Base-by-base conservation (phyloP, 257 asterid species). In the Plantago ovata region DNA sequence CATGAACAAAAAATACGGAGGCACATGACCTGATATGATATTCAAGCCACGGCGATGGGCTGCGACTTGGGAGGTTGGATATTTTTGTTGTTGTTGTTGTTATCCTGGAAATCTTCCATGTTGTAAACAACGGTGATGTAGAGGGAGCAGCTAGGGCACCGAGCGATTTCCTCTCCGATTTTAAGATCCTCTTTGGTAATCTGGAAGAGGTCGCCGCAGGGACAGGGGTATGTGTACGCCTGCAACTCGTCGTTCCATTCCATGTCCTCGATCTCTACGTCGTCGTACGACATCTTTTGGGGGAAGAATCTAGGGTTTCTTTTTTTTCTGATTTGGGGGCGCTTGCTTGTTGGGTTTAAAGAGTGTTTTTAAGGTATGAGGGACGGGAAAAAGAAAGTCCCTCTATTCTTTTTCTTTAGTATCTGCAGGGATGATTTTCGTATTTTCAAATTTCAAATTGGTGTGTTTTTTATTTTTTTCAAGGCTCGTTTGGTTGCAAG, bases 261-360 rank as follows among this genome's bases (percentile, higher is more conserved):
- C 98, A 91, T 91, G 67, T 91, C 96, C 65, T 91, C 98, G 61
- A 91, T 91, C 82, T 91, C 98, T 1, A 91, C 96, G 33, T 91
- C 98, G 56, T 91, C 96, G 74, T 91, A 91, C 77, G 96, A 87
- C 96, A 91, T 91, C 81, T 72, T 59, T 56, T 24, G 24, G 28
- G n/a, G 9, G 50, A 14, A 24, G 12, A 10, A 65, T 28, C 57
- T 56, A 65, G 70, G 76, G 76, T 50, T 57, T 60, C 18, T 32
- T 4, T 13, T 8, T 18, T 1, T 38, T 12, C 63, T 36, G 55
- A 56, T 45, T 46, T 60, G 64, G 46, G 20, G 70, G 70, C 32
- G 20, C 7, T 3, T 1, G 4, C 7, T 28, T 28, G 36, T 28
- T 28, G 7, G 36, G 36, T 1, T n/a, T n/a, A n/a, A n/a, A n/a